These are phyloP conservation scores for Cetradonia linearis DNA, from an alignment of 495 filamentous ascomycete genomes.

Conservation along the genomic window DNA sequence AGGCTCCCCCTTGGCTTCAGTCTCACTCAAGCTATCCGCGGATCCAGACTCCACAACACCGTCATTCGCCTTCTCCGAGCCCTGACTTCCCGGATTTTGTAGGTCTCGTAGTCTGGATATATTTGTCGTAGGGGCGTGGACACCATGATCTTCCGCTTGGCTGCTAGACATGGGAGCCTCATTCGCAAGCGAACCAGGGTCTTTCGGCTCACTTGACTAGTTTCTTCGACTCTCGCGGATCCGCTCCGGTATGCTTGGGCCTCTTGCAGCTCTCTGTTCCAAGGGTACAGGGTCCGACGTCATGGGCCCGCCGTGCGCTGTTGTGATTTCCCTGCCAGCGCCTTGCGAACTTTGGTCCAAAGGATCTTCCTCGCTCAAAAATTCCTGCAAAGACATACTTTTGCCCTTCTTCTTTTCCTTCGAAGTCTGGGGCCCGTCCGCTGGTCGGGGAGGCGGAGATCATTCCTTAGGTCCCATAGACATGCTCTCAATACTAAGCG, in stretches of 20 bases:
- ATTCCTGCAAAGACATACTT: neutral
- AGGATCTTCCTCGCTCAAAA: neutral
- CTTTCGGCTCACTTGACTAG: neutral
- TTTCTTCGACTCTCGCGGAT: neutral
- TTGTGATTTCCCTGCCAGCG: neutral
- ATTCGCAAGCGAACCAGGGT: neutral
- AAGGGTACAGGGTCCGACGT: neutral
- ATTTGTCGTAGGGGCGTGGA: neutral
- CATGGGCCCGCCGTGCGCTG: neutral
- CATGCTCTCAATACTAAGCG: neutral
- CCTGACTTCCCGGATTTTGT: neutral
- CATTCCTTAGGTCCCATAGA: neutral
- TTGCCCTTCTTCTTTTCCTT: constrained; percentile 3
- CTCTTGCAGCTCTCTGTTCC: neutral
- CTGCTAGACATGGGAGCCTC: neutral
- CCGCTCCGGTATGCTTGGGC: neutral
- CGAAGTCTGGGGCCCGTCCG: neutral
- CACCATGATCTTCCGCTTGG: neutral
- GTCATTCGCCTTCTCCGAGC: neutral
- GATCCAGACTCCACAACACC: neutral
- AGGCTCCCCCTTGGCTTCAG: neutral
- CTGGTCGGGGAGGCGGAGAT: neutral
- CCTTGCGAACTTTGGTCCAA: neutral
- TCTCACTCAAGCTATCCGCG: neutral
- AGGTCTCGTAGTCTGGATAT: neutral